Base-by-base conservation (phyloP, 768 basidiomycete genomes). In the Mrakia frigida region DNA sequence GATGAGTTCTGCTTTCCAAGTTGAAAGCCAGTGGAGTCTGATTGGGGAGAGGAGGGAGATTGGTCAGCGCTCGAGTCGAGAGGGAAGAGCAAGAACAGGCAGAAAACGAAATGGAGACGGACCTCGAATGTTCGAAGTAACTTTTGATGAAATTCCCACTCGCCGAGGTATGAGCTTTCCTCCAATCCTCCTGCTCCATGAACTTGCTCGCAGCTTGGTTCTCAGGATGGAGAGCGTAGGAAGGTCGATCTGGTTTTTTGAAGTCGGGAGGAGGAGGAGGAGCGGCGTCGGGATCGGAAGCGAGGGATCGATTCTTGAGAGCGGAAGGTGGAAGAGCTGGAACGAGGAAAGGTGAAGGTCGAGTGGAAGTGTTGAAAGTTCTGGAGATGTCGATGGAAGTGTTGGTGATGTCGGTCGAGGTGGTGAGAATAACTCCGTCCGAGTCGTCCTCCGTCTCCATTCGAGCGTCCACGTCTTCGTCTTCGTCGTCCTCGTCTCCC, bases 1-100 rank as follows among this genome's bases (percentile, higher is more conserved):
- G 80, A 89, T 90, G 53, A 98, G 86, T 80, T 98, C 95, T 0
- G 92, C 88, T 83, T 98, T 99, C 92, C 93, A 96, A 2, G 89
- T 90, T 7, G 92, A 90, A 16, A 99, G 84, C 81, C 95, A 91
- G 80, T 99, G 97, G n/a, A 99, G 85, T 1, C 97, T 90, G 33
- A 0, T 33, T 1, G 91, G 1, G 4, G 14, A 21, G 18, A 21
- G 16, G 43, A 43, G 16, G 43, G 1, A 50, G 14, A 13, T 21
- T 50, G 5, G 16, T 50, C 46, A 50, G 46, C 21, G 46, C 2
- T 46, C 2, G 43, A 50, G 46, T 18, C 3, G 21, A 14, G 43
- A 43, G 16, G 11, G 11, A 14, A 43, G 43, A 50, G 46, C 2
- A 93, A 11, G 31, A n/a, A 21, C 23, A 37, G 39, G 5, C 63